phyloP scores from a whole-genome alignment of 164 flowering plant genomes.

The Magnolia kwangsiensis region DNA sequence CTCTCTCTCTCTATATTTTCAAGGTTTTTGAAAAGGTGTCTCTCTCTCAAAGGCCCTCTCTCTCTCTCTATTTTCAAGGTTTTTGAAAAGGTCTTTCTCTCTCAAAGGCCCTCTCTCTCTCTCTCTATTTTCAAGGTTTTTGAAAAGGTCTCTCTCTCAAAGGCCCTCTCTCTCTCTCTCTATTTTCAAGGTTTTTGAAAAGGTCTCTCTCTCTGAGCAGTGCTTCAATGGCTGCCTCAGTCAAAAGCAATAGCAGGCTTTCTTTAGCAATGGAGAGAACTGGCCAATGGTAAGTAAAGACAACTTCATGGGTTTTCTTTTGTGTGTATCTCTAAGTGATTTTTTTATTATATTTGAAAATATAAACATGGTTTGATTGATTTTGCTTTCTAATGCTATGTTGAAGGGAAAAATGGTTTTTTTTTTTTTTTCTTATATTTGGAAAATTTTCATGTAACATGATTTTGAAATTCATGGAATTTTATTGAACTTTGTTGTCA shows the following conservation, averaged over 20 bases:
- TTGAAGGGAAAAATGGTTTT: background rate
- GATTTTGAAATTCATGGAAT: no score
- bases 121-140: background rate
- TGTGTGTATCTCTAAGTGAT: background rate
- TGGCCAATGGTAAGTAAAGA: slow-evolving; percentile 63
- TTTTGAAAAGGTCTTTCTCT: no score
- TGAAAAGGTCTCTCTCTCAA: background rate
- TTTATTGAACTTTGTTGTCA: no score
- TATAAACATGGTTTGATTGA: background rate
- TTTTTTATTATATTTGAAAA: background rate
- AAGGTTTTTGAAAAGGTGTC: background rate
- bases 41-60: background rate
- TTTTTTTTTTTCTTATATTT: background rate
- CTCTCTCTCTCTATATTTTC: no score
- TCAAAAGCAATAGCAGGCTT: slow-evolving; percentile 27
- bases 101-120: background rate
- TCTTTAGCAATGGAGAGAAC: slow-evolving; percentile 87
- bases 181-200: background rate
- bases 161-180: background rate
- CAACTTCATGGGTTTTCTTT: no score
- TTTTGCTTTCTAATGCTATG: background rate
- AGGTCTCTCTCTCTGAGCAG: background rate
- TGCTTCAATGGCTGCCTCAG: slow-evolving; percentile 22
- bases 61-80: background rate
- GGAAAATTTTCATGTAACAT: background rate